Evolutionary conservation across 2,329 filamentous ascomycete species (phyloP).

Genomic region (Pyricularia grisea): DNA sequence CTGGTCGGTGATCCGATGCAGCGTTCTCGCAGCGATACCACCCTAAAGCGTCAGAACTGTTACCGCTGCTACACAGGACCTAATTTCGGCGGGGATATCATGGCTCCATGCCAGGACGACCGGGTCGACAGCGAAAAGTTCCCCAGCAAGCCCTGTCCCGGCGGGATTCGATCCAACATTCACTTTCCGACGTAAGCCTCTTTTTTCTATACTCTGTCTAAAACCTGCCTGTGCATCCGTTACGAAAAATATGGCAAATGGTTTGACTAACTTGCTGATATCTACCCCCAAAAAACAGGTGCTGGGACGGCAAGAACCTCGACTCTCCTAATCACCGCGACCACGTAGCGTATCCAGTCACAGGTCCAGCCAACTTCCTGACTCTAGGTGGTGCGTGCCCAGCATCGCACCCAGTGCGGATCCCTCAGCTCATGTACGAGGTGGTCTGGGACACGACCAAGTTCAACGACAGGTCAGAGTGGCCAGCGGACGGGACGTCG

Average conservation of each 20-base stretch:
- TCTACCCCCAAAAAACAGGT: constrained; percentile 22
- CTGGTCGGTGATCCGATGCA: constrained; percentile 31
- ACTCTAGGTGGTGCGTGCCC: constrained; percentile 27
- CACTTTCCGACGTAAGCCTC: constrained; percentile 38
- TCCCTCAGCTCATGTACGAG: constrained; percentile 38
- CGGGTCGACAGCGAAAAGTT: constrained; percentile 28
- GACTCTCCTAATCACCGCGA: constrained; percentile 36
- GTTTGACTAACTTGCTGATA: constrained; percentile 43
- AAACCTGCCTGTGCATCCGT: constrained; percentile 34
- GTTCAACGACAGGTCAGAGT: constrained; percentile 25
- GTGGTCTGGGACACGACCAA: constrained; percentile 33
- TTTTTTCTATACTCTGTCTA: constrained; percentile 18
- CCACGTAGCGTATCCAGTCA: constrained; percentile 29
- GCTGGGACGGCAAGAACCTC: constrained; percentile 39
- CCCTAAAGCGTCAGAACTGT: constrained; percentile 26
- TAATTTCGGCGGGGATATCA: constrained; percentile 33
- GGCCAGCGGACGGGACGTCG: constrained; percentile 25
- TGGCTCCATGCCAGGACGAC: constrained; percentile 31
- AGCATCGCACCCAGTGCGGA: constrained; percentile 26
- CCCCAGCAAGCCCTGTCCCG: constrained; percentile 27
- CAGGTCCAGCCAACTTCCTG: constrained; percentile 29
- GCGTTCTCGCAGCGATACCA: constrained; percentile 20
- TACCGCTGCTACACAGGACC: constrained; percentile 35
- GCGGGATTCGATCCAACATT: constrained; percentile 35
- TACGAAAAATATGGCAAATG: constrained; percentile 38